Evolutionary conservation across 73 alveolate genomes (phyloP).

Genomic region (Symbiodinium natans): DNA sequence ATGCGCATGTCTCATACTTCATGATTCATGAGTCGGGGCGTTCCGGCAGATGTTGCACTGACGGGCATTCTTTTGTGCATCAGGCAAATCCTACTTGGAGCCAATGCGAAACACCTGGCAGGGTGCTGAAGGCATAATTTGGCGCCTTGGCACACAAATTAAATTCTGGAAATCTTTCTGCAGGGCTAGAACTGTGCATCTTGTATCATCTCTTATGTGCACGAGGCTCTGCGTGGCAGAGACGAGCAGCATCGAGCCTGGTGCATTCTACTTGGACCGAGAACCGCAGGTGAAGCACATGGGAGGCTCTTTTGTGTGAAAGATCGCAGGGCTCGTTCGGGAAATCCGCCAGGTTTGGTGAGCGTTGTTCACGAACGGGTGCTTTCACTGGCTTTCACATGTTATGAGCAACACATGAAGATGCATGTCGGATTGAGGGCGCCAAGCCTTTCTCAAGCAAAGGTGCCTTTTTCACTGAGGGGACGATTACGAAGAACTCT

Average conservation of each 20-base stretch:
- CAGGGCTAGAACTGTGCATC: not conserved
- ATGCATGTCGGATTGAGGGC: no score
- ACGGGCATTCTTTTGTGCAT: no score
- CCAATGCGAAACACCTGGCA: slow-evolving; percentile 92
- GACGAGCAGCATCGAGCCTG: slow-evolving; percentile 26
- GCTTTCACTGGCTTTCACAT: no score
- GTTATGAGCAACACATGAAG: no score
- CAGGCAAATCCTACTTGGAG: slow-evolving; percentile 60
- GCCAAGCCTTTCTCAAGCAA: no score
- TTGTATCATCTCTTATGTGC: no score
- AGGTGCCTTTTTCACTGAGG: slow-evolving; percentile 94
- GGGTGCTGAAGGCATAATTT: slow-evolving; percentile 91
- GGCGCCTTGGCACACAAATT: slow-evolving; percentile 19
- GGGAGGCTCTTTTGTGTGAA: slow-evolving; percentile 65
- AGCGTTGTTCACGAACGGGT: no score
- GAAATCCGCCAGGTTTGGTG: no score
- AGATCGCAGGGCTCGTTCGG: no score
- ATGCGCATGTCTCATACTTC: no score
- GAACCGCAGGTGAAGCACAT: slow-evolving; percentile 92
- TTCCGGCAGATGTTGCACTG: no score
- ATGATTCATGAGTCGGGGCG: no score
- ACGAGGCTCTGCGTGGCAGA: slow-evolving; percentile 65
- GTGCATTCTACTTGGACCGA: slow-evolving; percentile 90
- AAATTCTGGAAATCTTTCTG: not conserved
- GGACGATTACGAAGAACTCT: slow-evolving; percentile 75